phyloP scores from a whole-genome alignment of 2,329 filamentous ascomycete genomes.

The Colletotrichum simmondsii region DNA sequence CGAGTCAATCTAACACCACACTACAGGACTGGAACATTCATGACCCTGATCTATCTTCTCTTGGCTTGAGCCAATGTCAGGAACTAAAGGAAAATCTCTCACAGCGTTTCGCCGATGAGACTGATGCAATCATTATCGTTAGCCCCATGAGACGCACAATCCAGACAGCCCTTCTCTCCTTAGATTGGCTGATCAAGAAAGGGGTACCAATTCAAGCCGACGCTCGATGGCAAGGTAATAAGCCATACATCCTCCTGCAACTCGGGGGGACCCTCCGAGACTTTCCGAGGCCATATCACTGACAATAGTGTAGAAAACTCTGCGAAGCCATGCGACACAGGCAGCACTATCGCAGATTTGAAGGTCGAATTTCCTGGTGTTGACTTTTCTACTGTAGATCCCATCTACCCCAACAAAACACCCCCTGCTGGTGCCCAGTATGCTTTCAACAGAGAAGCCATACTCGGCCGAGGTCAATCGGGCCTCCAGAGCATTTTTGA shows the following conservation, averaged over 20 bases:
- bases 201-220: slow-evolving; percentile 66
- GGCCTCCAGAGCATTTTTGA: slow-evolving; percentile 60
- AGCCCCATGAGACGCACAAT: slow-evolving; percentile 75
- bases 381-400: slow-evolving; percentile 67
- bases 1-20: slow-evolving; percentile 37
- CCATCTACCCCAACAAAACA: slow-evolving; percentile 72
- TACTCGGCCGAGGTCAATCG: slow-evolving; percentile 65
- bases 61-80: slow-evolving; percentile 61
- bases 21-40: slow-evolving; percentile 58
- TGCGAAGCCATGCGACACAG: slow-evolving; percentile 70
- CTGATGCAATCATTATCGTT: slow-evolving; percentile 63
- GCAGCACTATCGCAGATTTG: slow-evolving; percentile 58
- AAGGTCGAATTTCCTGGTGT: slow-evolving; percentile 62
- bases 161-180: slow-evolving; percentile 68
- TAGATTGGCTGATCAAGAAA: slow-evolving; percentile 67
- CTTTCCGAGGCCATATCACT: slow-evolving; percentile 66
- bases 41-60: slow-evolving; percentile 62
- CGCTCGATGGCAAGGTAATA: slow-evolving; percentile 73
- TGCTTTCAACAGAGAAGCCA: slow-evolving; percentile 61
- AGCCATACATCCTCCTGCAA: background rate
- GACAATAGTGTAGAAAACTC: slow-evolving; percentile 57
- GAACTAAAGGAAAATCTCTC: slow-evolving; percentile 55
- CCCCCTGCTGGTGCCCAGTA: slow-evolving; percentile 58
- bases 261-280: slow-evolving; percentile 53
- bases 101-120: slow-evolving; percentile 45